These are phyloP conservation scores for Quercus glauca DNA, from an alignment of 306 rosid genomes.

Conservation along the genomic window DNA sequence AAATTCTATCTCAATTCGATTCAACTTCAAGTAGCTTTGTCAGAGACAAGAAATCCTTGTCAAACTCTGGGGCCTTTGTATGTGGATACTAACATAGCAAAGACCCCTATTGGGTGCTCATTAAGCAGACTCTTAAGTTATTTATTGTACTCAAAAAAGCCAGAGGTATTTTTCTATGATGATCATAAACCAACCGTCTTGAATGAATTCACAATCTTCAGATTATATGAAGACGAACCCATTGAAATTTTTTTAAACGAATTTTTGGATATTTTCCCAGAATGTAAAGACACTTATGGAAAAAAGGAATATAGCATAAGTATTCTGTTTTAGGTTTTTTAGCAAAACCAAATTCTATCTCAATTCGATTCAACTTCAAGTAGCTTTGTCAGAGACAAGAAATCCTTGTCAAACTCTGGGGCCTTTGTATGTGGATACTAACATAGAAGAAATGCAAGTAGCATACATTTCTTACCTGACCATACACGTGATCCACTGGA, in stretches of 20 bases:
- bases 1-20: neutral
- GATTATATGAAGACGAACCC: neutral
- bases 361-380: no score
- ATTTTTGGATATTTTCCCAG: no score
- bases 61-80: neutral
- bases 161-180: neutral
- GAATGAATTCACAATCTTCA: neutral
- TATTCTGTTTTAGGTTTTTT: neutral
- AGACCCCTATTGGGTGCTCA: no score
- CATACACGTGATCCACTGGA: conserved; percentile 96
- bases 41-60: neutral
- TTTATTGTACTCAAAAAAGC: no score
- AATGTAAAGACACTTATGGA: neutral
- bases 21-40: neutral
- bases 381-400: neutral
- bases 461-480: conserved; percentile 59
- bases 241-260: neutral
- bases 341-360: neutral
- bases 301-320: neutral
- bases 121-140: no score
- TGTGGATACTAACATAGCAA: neutral
- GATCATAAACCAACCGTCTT: neutral
- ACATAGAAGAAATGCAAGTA: conserved; percentile 1
- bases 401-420: conserved; percentile 1
- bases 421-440: neutral